These are phyloP conservation scores for Suillus lakei DNA, from an alignment of 768 basidiomycete genomes.

Conservation along the genomic window DNA sequence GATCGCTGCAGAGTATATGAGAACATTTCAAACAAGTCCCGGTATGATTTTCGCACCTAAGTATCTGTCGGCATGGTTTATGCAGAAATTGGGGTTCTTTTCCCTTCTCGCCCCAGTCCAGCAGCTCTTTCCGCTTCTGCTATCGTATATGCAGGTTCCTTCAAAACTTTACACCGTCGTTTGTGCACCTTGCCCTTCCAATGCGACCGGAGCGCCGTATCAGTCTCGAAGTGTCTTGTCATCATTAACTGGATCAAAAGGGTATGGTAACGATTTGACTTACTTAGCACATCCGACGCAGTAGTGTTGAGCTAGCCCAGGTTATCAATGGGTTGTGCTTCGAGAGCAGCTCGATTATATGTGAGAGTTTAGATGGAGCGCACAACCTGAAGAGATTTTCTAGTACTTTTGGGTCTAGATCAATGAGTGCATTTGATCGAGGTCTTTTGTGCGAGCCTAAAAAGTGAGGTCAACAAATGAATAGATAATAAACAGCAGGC, in stretches of 20 bases:
- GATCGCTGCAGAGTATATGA: not conserved
- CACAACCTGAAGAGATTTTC: constrained; percentile 1
- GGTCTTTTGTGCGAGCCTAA: too few species aligned
- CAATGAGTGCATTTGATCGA: too few species aligned
- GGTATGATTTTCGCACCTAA: not conserved
- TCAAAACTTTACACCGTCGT: constrained; percentile 80
- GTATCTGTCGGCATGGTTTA: not conserved
- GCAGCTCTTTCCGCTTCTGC: constrained; percentile 92
- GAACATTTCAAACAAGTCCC: not conserved
- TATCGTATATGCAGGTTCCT: constrained; percentile 88
- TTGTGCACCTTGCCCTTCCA: constrained; percentile 93
- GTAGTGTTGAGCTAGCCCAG: constrained; percentile 93
- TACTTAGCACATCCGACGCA: constrained; percentile 96
- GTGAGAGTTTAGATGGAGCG: not conserved
- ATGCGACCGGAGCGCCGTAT: constrained; percentile 79
- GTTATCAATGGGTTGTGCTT: constrained; percentile 86
- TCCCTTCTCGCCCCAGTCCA: constrained; percentile 74
- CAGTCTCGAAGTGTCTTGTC: constrained; percentile 81
- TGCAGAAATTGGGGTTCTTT: constrained; percentile 14
- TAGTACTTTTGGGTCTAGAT: too few species aligned
- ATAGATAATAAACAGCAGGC: too few species aligned
- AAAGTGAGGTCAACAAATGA: too few species aligned
- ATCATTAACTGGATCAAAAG: not conserved
- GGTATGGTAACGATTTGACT: constrained; percentile 28
- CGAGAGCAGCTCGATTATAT: constrained; percentile 75